Evolutionary conservation across 192 early-diverging fungal species (phyloP), one percentile per base, ranked within the genome.

Genomic region (Coemansia sp.): DNA sequence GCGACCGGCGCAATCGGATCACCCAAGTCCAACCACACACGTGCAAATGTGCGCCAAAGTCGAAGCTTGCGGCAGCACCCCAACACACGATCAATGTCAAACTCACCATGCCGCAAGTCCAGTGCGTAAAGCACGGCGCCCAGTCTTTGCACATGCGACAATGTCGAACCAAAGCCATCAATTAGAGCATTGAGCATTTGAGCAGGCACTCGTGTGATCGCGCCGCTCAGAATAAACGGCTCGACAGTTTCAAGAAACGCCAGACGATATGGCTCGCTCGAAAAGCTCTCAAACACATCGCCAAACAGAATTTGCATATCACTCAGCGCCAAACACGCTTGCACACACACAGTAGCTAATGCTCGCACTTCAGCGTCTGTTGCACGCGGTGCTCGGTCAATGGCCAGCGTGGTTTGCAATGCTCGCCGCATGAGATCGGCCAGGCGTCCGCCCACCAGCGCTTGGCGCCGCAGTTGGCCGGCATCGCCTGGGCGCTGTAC

Each of bases 11-110:
- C 68, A 37, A 67, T 45, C 5, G 76, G 76, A 38, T 81, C 78
- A 52, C 72, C 73, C 70, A 76, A 61, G 43, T 60, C 57, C 24
- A 81, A 60, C 78, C 78, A 81, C 3, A 81, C 78, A 11, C 78
- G 73, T n/a, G 78, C 72, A 72, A 75, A 81, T 24, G 78, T 76
- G n/a, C 78, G 61, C 78, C 78, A 81, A 35, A 81, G 62, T 5
- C 60, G 66, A 60, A 72, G 69, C 12, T 48, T 35, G 21, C 67
- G 72, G 27, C 78, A 81, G 38, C 66, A 76, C 37, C 43, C 57
- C 35, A 81, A 59, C 12, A 81, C 78, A 4, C 65, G 62, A 55
- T 81, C 78, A 48, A 76, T 54, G 49, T 81, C 78, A 62, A 81
- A 81, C 29, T 81, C 73, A 48, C 78, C 78, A 5, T 66, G 78